Conservation (phyloP, 2,329 filamentous ascomycete species). For the Penicillium polonicum region DNA sequence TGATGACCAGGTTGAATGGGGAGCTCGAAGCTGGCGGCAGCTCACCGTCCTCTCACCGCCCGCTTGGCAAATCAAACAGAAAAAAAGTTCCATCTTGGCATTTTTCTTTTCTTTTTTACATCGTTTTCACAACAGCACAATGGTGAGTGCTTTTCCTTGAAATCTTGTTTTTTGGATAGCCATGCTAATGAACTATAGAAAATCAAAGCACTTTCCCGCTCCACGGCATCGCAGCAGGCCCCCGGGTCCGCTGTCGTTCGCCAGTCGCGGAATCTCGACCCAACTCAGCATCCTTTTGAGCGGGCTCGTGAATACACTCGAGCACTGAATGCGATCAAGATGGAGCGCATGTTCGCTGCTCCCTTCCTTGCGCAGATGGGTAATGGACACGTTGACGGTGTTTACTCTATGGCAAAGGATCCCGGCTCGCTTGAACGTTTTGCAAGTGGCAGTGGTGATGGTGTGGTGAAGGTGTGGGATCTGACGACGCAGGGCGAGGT, state of each 20-base stretch:
- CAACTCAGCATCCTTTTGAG: conserved; percentile 86
- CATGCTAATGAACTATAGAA: conserved; percentile 43
- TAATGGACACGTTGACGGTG: conserved; percentile 86
- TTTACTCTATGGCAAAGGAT: conserved; percentile 78
- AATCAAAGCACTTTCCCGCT: conserved; percentile 55
- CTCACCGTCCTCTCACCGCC: conserved; percentile 33
- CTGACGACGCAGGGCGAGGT: conserved; percentile 69
- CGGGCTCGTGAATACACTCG: conserved; percentile 80
- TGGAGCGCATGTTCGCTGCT: conserved; percentile 87
- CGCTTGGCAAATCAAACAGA: conserved; percentile 35
- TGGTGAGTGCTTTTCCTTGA: conserved; percentile 28
- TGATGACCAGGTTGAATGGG: conserved; percentile 21
- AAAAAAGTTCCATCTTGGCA: conserved; percentile 32
- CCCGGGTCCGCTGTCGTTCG: conserved; percentile 47
- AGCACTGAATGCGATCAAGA: conserved; percentile 79
- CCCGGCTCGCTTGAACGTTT: conserved; percentile 70
- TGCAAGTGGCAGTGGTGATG: conserved; percentile 85
- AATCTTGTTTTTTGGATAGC: neutral
- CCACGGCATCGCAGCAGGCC: conserved; percentile 48
- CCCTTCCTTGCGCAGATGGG: conserved; percentile 86
- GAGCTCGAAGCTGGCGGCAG: conserved; percentile 31
- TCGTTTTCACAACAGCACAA: conserved; percentile 21
- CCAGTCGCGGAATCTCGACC: conserved; percentile 63
- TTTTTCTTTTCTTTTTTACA: conserved; percentile 17
- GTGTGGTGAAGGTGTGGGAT: conserved; percentile 92